Evolutionary conservation across 1,284 basidiomycete species (phyloP), one percentile per base, ranked within the genome.

Genomic region (Acaromyces ingoldii): DNA sequence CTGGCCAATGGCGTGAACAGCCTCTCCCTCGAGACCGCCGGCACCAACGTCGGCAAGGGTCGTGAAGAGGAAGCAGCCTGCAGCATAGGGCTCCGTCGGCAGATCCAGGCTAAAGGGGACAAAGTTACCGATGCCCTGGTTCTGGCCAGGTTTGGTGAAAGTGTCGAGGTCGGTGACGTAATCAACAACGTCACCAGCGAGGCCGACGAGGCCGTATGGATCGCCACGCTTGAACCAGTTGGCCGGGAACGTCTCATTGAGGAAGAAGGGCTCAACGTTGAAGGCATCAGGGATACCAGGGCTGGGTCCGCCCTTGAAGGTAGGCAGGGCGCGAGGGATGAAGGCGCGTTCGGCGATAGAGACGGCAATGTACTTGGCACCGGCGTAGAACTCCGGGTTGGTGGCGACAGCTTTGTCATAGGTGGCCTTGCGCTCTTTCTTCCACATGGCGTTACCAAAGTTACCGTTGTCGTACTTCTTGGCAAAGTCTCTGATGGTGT

Each of bases 191-290:
- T 51, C 49, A 11, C 10, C 49, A 10, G 31, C 24, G 9, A 51
- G 44, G 49, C 41, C 45, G n/a, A 33, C 26, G 21, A 51, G 49
- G 22, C 19, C 19, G 15, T 51, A 51, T 17, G 49, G 21, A 33
- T 48, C 33, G 21, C 24, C 44, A 29, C 42, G 28, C 25, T 33
- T 49, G 49, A 49, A 49, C 49, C 49, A 51, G 44, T 51, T 49
- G 42, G 42, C 10, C 17, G 49, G 49, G 49, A 51, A 51, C 5
- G 49, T 51, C 41, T 51, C 49, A 28, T 51, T 51, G 24, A 51
- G 49, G 49, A 49, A 51, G 49, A 51, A 51, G 29, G 49, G 44
- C 28, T 37, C 49, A 24, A 51, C 31, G 49, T 51, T 51, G 44
- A 21, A 19, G 29, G 41, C 41, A 38, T 51, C 45, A 25, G 49